These are phyloP conservation scores for Trametes villosa DNA, from an alignment of 768 basidiomycete species.

Conservation along the genomic window DNA sequence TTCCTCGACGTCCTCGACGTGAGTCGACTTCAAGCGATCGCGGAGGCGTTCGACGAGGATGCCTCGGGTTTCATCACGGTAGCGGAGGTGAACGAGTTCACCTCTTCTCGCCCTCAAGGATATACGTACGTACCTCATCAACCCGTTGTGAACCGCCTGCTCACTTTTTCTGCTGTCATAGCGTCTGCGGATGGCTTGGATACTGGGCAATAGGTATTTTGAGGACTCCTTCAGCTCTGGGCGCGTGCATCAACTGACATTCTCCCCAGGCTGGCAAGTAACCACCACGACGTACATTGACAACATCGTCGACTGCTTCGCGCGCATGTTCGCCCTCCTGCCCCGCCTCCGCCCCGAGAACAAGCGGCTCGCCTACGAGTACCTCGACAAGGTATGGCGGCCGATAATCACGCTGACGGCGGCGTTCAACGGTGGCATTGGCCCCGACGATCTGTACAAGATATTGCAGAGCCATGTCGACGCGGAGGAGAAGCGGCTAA, in stretches of 20 bases:
- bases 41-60: slow-evolving; percentile 41
- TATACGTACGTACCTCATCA: slow-evolving; percentile 33
- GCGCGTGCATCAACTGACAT: background rate
- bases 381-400: background rate
- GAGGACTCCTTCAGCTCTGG: too few species aligned
- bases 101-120: slow-evolving; percentile 25
- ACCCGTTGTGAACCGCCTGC: slow-evolving; percentile 11
- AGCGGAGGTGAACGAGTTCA: slow-evolving; percentile 39
- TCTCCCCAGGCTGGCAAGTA: background rate
- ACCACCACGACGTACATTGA: background rate
- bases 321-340: background rate
- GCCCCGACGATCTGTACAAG: too few species aligned
- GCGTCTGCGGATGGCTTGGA: slow-evolving; percentile 32
- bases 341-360: background rate
- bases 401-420: background rate
- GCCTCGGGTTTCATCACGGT: slow-evolving; percentile 39
- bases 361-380: background rate
- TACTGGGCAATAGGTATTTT: background rate
- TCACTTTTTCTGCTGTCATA: slow-evolving; percentile 22
- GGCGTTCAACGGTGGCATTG: background rate
- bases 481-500: slow-evolving; percentile 30
- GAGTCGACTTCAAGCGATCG: slow-evolving; percentile 27
- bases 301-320: background rate
- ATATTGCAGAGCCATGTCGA: slow-evolving; percentile 21
- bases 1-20: slow-evolving; percentile 31